A percentile compares a stretch with the other conserved stretches of the same genome.
phyloP scores from a whole-genome alignment of 495 filamentous ascomycete genomes.

The Daldinia vernicosa region DNA sequence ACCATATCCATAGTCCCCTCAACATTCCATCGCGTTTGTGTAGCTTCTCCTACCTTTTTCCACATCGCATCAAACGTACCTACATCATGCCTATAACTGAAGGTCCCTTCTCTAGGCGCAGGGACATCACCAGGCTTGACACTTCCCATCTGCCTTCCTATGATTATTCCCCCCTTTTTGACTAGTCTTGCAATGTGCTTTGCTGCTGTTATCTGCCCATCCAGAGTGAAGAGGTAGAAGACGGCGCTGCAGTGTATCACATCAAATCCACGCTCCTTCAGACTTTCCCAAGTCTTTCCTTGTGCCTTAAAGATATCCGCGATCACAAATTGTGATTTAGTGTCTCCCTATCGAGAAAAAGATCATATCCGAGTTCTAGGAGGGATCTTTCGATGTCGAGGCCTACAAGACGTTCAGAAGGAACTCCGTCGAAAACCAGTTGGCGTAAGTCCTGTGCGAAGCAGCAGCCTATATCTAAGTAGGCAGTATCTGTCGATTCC shows the following conservation, averaged over 20 bases:
- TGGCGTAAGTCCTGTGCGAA: conserved; percentile 59
- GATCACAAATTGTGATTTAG: conserved; percentile 56
- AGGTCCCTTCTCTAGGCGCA: conserved; percentile 34
- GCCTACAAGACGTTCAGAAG: conserved; percentile 52
- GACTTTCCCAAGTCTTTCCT: conserved; percentile 42
- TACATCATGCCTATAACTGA: conserved; percentile 59
- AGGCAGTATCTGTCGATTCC: conserved; percentile 12
- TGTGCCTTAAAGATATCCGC: conserved; percentile 61
- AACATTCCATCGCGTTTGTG: conserved; percentile 56
- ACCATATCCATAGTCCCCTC: conserved; percentile 39
- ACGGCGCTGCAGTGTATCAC: conserved; percentile 63
- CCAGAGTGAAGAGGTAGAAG: conserved; percentile 64
- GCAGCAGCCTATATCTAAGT: conserved; percentile 60
- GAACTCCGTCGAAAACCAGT: conserved; percentile 54
- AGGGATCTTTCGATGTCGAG: conserved; percentile 58
- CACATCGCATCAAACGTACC: conserved; percentile 59
- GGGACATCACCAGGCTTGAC: conserved; percentile 43
- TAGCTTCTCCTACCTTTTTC: conserved; percentile 58
- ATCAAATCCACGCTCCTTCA: conserved; percentile 58
- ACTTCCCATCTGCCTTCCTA: conserved; percentile 60
- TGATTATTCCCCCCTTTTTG: conserved; percentile 52
- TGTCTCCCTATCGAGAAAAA: conserved; percentile 59
- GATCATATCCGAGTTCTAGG: conserved; percentile 62
- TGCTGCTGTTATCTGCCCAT: conserved; percentile 54
- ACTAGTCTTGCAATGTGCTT: conserved; percentile 55